These are phyloP conservation scores for Stephanodiscus triporus DNA, from an alignment of 108 stramenopile genomes.

Conservation along the genomic window DNA sequence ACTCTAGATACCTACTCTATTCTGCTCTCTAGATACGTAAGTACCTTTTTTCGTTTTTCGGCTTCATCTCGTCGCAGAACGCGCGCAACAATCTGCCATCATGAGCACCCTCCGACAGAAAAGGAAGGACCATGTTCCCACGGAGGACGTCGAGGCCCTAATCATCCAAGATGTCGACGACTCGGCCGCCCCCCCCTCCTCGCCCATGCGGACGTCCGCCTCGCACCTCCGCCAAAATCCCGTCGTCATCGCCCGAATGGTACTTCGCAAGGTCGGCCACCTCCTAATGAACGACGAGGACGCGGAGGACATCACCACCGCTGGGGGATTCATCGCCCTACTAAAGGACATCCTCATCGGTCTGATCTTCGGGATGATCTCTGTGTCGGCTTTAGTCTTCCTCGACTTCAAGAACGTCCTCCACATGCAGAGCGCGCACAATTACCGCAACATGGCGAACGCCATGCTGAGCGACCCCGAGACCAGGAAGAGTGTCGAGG, in stretches of 20 bases:
- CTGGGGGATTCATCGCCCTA: conserved; percentile 6
- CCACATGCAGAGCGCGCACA: conserved; percentile 45
- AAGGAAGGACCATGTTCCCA: not conserved
- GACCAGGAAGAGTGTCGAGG: conserved; percentile 28
- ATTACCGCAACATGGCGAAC: conserved; percentile 28
- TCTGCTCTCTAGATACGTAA: too few species aligned
- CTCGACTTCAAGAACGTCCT: conserved; percentile 40
- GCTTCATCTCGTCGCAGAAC: too few species aligned
- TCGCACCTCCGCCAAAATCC: not conserved
- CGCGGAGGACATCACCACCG: not conserved
- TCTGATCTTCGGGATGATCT: conserved; percentile 17
- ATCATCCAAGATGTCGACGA: not conserved
- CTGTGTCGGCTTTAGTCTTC: conserved; percentile 28
- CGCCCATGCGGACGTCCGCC: not conserved
- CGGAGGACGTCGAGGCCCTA: not conserved
- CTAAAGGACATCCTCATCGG: conserved; percentile 39
- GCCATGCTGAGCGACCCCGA: conserved; percentile 31
- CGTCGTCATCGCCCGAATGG: conserved; percentile 19
- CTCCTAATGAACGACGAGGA: conserved; percentile 5
- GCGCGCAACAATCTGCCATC: too few species aligned
- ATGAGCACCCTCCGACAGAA: not conserved
- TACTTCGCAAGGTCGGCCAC: conserved; percentile 18
- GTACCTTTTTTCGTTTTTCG: too few species aligned
- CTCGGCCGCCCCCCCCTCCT: not conserved
- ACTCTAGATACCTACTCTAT: too few species aligned